A percentile compares a stretch with the other conserved stretches of the same genome.
Conservation (phyloP, 2,329 filamentous ascomycete genomes). For the Hypoxylon sp. region DNA sequence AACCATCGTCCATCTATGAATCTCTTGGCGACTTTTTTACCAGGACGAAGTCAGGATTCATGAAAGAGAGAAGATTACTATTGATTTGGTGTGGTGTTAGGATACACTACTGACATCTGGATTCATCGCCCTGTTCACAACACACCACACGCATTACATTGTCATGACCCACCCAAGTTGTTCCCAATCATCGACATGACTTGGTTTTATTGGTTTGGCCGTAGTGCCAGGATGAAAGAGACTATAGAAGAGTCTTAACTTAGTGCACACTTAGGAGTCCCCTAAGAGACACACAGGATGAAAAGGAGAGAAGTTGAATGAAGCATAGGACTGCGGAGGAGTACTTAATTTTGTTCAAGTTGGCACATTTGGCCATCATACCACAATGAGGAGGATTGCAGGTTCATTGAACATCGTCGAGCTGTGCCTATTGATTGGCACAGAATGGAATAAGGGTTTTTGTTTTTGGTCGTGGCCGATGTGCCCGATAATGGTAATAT, state of each 20-base stretch:
- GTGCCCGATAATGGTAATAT: neutral
- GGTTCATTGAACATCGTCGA: neutral
- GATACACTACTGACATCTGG: neutral
- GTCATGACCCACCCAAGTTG: neutral
- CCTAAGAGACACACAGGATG: neutral
- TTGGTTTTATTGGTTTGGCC: neutral
- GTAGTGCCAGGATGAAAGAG: neutral
- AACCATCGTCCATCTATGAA: neutral
- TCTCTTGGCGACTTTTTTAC: neutral
- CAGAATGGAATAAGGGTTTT: neutral
- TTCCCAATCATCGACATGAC: neutral
- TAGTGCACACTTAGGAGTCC: neutral
- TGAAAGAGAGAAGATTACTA: neutral
- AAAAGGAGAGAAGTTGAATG: neutral
- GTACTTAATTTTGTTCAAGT: neutral
- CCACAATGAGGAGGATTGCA: neutral
- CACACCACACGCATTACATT: neutral
- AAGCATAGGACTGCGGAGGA: neutral
- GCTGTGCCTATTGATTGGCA: neutral
- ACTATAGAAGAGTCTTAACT: neutral
- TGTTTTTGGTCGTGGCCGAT: neutral
- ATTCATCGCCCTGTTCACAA: neutral
- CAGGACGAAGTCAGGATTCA: neutral
- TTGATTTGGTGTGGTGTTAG: slow-evolving; percentile 1
- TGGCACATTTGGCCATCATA: neutral